phyloP scores from a whole-genome alignment of 148 eudicot genomes.

The Suaeda aralocaspica region DNA sequence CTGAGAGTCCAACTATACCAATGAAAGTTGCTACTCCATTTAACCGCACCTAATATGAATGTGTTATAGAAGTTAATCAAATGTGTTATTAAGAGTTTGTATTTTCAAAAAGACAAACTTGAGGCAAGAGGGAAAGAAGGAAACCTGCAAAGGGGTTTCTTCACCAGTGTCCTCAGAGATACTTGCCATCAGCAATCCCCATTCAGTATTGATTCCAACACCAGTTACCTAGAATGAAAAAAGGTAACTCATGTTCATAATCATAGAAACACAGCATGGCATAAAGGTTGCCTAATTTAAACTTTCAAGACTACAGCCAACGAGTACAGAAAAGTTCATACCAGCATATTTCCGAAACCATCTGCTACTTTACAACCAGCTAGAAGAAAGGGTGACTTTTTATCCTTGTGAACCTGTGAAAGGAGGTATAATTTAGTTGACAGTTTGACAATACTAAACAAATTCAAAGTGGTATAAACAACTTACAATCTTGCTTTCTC shows the following conservation, averaged over 20 bases:
- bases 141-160: constrained; percentile 96
- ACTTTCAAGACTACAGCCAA: background rate
- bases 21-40: constrained; percentile 92
- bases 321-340: constrained; percentile 21
- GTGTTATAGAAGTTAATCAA: too few species aligned
- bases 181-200: constrained; percentile 97
- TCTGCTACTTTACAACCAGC: constrained; percentile 97
- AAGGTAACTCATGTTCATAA: constrained; percentile 6
- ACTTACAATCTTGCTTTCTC: constrained; percentile 97
- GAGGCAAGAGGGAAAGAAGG: constrained; percentile 10
- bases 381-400: constrained; percentile 66
- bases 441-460: background rate
- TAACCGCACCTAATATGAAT: constrained; percentile 59
- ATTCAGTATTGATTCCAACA: constrained; percentile 95
- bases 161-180: constrained; percentile 91
- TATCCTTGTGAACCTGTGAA: constrained; percentile 65
- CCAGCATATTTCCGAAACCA: constrained; percentile 94
- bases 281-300: background rate
- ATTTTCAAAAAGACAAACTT: background rate
- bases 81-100: constrained; percentile 12
- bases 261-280: background rate
- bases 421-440: constrained; percentile 20
- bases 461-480: constrained; percentile 24
- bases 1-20: constrained; percentile 85
- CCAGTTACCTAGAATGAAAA: constrained; percentile 61